Conservation (phyloP, 1,284 basidiomycete species). For the Rhodotorula sp. region DNA sequence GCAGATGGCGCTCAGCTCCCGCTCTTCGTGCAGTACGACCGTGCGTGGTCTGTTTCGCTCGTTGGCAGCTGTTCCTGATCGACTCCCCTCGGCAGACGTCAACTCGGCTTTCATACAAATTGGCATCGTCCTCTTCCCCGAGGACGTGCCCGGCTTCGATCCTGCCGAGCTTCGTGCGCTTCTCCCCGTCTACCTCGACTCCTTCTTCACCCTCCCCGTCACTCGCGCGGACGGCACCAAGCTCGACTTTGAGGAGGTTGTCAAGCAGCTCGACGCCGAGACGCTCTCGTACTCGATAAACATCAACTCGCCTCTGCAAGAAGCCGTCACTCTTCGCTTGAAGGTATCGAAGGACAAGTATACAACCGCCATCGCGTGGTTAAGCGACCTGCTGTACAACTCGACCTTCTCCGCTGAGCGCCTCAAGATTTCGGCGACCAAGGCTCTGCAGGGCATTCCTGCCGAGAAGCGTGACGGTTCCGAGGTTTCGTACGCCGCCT, state of each 20-base stretch:
- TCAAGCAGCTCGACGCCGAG: conserved; percentile 84
- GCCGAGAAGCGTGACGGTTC: conserved; percentile 87
- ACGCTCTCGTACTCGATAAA: conserved; percentile 82
- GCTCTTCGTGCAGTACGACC: conserved; percentile 85
- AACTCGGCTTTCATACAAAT: conserved; percentile 82
- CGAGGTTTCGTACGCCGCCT: conserved; percentile 73
- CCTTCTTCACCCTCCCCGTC: conserved; percentile 89
- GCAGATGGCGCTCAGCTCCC: conserved; percentile 68
- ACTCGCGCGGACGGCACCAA: conserved; percentile 66
- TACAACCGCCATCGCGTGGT: conserved; percentile 78
- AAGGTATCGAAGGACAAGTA: conserved; percentile 82
- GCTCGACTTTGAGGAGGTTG: conserved; percentile 83
- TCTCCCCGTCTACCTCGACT: conserved; percentile 74
- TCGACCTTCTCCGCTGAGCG: conserved; percentile 79
- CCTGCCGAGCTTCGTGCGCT: conserved; percentile 49
- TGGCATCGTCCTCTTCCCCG: conserved; percentile 66
- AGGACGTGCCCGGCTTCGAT: conserved; percentile 66
- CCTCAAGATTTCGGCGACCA: conserved; percentile 79
- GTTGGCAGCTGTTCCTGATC: conserved; percentile 40
- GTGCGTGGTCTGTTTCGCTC: conserved; percentile 31
- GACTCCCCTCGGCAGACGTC: conserved; percentile 63
- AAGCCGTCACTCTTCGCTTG: conserved; percentile 72
- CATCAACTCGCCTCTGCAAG: conserved; percentile 66
- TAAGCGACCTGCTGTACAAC: conserved; percentile 83
- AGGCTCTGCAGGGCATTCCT: conserved; percentile 88